phyloP scores from a whole-genome alignment of 495 filamentous ascomycete genomes.

The Talaromyces nanjingensis region DNA sequence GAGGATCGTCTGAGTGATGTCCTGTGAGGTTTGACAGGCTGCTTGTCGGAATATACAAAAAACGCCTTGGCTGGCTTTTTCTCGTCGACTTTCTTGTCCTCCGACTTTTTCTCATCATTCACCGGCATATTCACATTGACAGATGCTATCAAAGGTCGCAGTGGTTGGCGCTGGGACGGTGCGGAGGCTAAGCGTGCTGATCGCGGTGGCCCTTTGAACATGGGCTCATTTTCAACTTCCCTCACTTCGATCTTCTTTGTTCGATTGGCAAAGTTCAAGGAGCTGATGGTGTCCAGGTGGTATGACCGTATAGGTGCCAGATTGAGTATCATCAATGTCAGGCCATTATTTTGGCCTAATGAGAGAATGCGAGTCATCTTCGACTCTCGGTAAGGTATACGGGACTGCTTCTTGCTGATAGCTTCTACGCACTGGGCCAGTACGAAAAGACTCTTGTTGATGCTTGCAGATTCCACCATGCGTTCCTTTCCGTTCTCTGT shows the following conservation, averaged over 20 bases:
- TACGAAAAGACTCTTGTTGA: conserved; percentile 96
- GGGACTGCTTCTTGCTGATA: conserved; percentile 68
- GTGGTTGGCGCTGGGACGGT: conserved; percentile 60
- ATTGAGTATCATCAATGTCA: conserved; percentile 96
- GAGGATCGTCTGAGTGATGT: conserved; percentile 36
- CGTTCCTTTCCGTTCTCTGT: conserved; percentile 94
- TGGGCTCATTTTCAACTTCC: conserved; percentile 87
- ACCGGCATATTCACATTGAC: conserved; percentile 52
- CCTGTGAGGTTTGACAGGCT: conserved; percentile 34
- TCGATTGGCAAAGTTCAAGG: conserved; percentile 88
- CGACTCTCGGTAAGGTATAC: conserved; percentile 88
- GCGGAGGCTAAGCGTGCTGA: conserved; percentile 37
- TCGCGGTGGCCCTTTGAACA: conserved; percentile 66
- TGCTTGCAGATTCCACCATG: conserved; percentile 91
- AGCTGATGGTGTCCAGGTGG: conserved; percentile 89
- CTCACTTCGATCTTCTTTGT: conserved; percentile 95
- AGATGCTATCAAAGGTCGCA: conserved; percentile 60
- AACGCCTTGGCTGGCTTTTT: conserved; percentile 72
- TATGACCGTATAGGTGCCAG: conserved; percentile 80
- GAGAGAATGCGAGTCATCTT: conserved; percentile 97
- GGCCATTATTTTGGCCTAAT: conserved; percentile 89
- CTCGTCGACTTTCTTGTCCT: conserved; percentile 43
- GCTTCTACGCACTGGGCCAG: conserved; percentile 95
- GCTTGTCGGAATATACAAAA: conserved; percentile 70
- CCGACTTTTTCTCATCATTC: conserved; percentile 35